Evolutionary conservation across 2,329 filamentous ascomycete genomes (phyloP), one percentile per base, ranked within the genome.

Genomic region (Neoarthrinium moseri): DNA sequence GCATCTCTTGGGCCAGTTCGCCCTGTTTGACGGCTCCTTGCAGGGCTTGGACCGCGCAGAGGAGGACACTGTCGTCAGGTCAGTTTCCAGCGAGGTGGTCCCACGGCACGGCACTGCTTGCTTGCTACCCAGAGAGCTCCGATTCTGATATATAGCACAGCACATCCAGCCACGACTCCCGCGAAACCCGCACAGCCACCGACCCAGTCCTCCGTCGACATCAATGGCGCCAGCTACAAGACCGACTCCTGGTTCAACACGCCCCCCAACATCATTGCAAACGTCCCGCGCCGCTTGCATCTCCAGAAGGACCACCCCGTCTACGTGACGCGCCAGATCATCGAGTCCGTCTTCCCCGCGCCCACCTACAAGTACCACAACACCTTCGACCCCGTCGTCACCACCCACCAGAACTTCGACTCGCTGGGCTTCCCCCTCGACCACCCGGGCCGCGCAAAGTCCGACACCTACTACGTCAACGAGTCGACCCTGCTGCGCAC

Each of bases 401-500:
- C 86, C 26, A 87, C 89, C 2, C 69, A 75, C 10, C 87, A 96
- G 62, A 99, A 99, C 66, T 99, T 99, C 63, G 94, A 99, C 69
- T 94, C 91, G n/a, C 75, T 99, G 6, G 91, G 91, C 35, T 97
- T 99, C 62, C 87, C 91, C 0, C 60, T 75, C 6, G 87, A 96
- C 64, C 94, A 99, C 59, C 88, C 91, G 4, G 94, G 94, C 49
- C 86, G 94, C 41, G 88, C 82, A 54, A 83, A 82, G 55, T 92
- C 89, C 12, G 94, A 99, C 69, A 97, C 94, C 1, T 99, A 97
- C 74, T 99, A 99, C 67, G 71, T 99, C 61, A 96, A 96, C 69
- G 74, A 84, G 54, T 70, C 81, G 42, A 95, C 88, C 0, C 84
- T 99, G 2, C 73, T 99, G 33, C 81, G 94, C 46, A 99, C 94